Evolutionary conservation across 495 filamentous ascomycete genomes (phyloP).

Genomic region (Penicillium coprophilum): DNA sequence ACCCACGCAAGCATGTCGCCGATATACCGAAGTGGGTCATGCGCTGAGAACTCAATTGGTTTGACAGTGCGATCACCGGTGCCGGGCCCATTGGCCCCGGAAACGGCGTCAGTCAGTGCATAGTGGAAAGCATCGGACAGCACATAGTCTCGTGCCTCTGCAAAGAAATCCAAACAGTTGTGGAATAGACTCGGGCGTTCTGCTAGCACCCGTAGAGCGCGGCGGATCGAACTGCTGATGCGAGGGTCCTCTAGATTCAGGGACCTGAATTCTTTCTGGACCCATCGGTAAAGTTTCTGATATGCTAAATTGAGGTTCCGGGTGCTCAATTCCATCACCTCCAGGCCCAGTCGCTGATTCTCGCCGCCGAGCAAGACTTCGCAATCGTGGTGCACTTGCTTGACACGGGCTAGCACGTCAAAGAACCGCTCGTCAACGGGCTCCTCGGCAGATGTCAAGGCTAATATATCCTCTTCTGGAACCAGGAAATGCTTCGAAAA

Average conservation of each 20-base stretch:
- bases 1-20: constrained; percentile 98
- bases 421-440: constrained; percentile 89
- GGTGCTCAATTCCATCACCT: constrained; percentile 88
- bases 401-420: constrained; percentile 70
- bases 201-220: constrained; percentile 81
- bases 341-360: constrained; percentile 79
- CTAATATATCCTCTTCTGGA: constrained; percentile 70
- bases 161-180: constrained; percentile 90
- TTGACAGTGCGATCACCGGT: constrained; percentile 59
- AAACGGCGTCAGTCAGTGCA: constrained; percentile 74
- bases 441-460: constrained; percentile 71
- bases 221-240: constrained; percentile 80
- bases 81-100: constrained; percentile 27
- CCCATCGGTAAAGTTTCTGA: constrained; percentile 93
- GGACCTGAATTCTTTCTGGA: constrained; percentile 88
- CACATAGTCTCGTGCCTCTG: constrained; percentile 83
- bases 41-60: constrained; percentile 90
- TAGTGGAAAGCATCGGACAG: constrained; percentile 89
- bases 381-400: constrained; percentile 84
- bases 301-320: constrained; percentile 86
- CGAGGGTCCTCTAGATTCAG: constrained; percentile 94
- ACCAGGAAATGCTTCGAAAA: constrained; percentile 85
- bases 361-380: constrained; percentile 86
- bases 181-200: constrained; percentile 90
- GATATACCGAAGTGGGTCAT: constrained; percentile 88